phyloP scores from a whole-genome alignment of 352 stramenopile species.

The Phytophthora sp. region DNA sequence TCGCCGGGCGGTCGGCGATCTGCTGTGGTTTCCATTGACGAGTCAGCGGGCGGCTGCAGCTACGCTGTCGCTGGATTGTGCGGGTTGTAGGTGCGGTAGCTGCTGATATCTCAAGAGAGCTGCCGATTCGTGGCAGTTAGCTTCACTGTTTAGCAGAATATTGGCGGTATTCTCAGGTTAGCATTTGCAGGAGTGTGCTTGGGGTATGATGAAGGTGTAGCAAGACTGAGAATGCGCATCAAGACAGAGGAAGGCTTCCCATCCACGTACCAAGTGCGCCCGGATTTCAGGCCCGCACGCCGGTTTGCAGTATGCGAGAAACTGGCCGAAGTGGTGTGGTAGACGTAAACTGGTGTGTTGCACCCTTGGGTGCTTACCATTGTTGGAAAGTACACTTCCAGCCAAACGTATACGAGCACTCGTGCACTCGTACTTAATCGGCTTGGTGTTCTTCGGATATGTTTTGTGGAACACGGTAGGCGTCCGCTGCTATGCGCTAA shows the following conservation, averaged over 20 bases:
- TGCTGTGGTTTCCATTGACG: conserved; percentile 27
- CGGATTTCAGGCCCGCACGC: conserved; percentile 21
- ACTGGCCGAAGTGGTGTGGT: conserved; percentile 8
- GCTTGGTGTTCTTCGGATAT: too few relatives aligned
- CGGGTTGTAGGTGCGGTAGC: conserved; percentile 4
- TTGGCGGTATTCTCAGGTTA: conserved; percentile 9
- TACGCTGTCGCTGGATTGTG: conserved; percentile 16
- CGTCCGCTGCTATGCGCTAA: too few relatives aligned
- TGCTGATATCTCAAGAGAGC: conserved; percentile 23
- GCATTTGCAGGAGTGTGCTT: neutral
- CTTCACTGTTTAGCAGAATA: conserved; percentile 11
- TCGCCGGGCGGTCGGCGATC: conserved; percentile 19
- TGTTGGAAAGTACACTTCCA: too few relatives aligned
- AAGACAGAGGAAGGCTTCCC: conserved; percentile 9
- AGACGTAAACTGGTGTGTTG: conserved; percentile 8
- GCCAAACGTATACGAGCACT: too few relatives aligned
- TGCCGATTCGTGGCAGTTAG: conserved; percentile 4
- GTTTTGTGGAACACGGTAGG: too few relatives aligned
- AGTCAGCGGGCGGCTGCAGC: neutral
- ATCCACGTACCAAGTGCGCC: conserved; percentile 28
- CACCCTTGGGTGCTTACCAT: too few relatives aligned
- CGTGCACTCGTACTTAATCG: too few relatives aligned
- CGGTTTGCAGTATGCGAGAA: conserved; percentile 21
- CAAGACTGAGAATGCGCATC: neutral
- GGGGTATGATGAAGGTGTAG: neutral